Percentiles rank a stretch among this genome's conserved stretches.
Conservation (phyloP, 805 yeast species). For the Kluyveromyces aestuarii region DNA sequence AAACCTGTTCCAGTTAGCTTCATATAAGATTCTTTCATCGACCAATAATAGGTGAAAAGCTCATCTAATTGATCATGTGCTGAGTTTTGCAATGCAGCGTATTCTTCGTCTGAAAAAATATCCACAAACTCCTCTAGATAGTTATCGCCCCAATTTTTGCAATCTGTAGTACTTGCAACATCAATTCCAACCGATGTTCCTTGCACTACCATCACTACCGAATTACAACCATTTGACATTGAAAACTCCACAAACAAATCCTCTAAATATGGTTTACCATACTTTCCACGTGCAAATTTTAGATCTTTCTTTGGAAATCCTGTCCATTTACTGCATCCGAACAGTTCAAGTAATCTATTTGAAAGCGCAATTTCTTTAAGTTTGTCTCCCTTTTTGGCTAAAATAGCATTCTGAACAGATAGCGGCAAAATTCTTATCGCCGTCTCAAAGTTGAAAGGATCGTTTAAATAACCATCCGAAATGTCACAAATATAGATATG, state of each 20-base stretch:
- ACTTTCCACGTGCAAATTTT: slow-evolving; percentile 27
- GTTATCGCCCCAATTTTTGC: slow-evolving; percentile 15
- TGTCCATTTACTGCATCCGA: slow-evolving; percentile 30
- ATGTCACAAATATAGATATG: slow-evolving; percentile 4
- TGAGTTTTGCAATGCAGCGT: slow-evolving; percentile 19
- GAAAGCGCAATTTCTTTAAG: slow-evolving; percentile 35
- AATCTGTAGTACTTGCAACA: slow-evolving; percentile 32
- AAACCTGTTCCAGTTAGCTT: slow-evolving; percentile 60
- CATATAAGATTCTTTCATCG: slow-evolving; percentile 68
- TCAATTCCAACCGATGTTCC: slow-evolving; percentile 37
- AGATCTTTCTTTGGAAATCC: slow-evolving; percentile 11
- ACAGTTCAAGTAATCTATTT: slow-evolving; percentile 37
- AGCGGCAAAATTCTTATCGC: slow-evolving; percentile 39
- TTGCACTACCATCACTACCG: slow-evolving; percentile 38
- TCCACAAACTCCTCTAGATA: slow-evolving; percentile 33
- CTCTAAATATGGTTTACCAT: slow-evolving; percentile 49
- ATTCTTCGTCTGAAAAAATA: slow-evolving; percentile 35
- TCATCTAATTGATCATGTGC: slow-evolving; percentile 16
- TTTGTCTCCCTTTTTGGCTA: slow-evolving; percentile 29
- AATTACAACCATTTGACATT: slow-evolving; percentile 47
- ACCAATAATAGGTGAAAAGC: slow-evolving; percentile 58
- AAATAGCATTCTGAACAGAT: slow-evolving; percentile 33
- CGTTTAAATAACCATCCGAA: slow-evolving; percentile 9
- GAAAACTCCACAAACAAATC: slow-evolving; percentile 36
- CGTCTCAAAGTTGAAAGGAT: slow-evolving; percentile 37